Evolutionary conservation across 495 filamentous ascomycete genomes (phyloP), one percentile per base, ranked within the genome.

Genomic region (Thozetella sp.): DNA sequence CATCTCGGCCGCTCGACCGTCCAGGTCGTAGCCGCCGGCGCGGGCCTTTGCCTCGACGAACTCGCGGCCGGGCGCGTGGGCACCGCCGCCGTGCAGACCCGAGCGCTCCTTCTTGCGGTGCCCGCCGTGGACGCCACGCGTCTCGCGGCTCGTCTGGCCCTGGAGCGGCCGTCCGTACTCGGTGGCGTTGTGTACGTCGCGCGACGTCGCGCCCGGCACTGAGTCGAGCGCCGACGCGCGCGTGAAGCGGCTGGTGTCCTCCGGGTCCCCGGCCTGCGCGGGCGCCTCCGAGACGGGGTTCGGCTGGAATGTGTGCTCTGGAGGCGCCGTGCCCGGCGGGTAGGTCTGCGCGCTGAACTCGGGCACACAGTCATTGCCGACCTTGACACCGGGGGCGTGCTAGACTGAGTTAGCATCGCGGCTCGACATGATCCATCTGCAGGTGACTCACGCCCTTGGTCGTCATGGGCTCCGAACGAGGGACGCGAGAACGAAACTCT

Each of bases 321-420:
- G 66, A 0, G 91, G 90, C 0, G 90, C 91, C 6, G 85, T 86
- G 53, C 90, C 90, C 0, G 88, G 70, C 0, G 87, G 76, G 37
- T 86, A 73, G 19, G 81, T 83, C 69, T 92, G 56, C 30, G 83
- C 80, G 61, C 76, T 73, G 79, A 89, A 92, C 64, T 88, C 88
- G 48, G 86, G 85, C 34, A 70, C 74, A 61, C 76, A 69, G 63
- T 93, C 88, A 55, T 76, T 76, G 57, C 85, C 86, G 53, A 83
- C 79, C 58, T 83, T 77, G 34, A 77, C 70, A 61, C 91, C 91
- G 19, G 81, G 83, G 69, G 88, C 76, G 70, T 93, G 90, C 89
- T 91, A 15, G 30, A 68, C 3, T 26, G 25, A 20, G 24, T 54
- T 58, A 59, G 61, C 15, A 67, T 45, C 34, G 23, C 24, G 2